Evolutionary conservation across 2,329 filamentous ascomycete species (phyloP), one percentile per base, ranked within the genome.

Genomic region (Phialophora expanda): DNA sequence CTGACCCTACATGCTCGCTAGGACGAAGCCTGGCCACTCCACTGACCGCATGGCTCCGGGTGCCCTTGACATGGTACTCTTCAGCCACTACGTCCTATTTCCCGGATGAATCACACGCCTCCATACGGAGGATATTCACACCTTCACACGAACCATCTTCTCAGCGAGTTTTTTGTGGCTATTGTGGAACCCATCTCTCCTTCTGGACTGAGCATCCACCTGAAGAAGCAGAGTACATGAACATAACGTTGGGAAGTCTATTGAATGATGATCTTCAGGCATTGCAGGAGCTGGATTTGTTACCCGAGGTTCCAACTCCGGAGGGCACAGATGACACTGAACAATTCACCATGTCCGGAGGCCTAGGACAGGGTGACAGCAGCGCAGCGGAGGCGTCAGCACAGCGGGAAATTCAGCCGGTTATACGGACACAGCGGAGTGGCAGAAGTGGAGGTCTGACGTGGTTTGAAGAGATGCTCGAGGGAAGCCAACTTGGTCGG

Each of bases 81-180:
- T 92, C 89, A 71, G 85, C 85, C 46, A 95, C 91, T 0, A 85
- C 87, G 71, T 86, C 92, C 55, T 90, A 89, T 76, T 93, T 89
- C 76, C 85, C 89, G 2, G 91, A 96, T 78, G 93, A 97, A 80
- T 87, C 88, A 17, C 85, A 87, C 76, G 73, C 82, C 61, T 81
- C 82, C 59, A 93, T 93, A 75, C 87, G 86, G 63, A 86, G 89
- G 48, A 83, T 85, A 56, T 93, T 91, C 76, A 86, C 86, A 9
- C 85, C 88, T 24, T 82, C 82, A 2, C 79, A 82, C 71, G 84
- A 85, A 60, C 82, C 84, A 59, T 79, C 85, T 72, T 82, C 86
- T 0, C 87, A 90, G 75, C 87, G 91, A 57, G 86, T 92, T 71
- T 97, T 97, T 78, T 97, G 93, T 78, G 93, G 93, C 26, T 96